Evolutionary conservation across 805 yeast genomes (phyloP).

Genomic region (Yarrowia sp.): DNA sequence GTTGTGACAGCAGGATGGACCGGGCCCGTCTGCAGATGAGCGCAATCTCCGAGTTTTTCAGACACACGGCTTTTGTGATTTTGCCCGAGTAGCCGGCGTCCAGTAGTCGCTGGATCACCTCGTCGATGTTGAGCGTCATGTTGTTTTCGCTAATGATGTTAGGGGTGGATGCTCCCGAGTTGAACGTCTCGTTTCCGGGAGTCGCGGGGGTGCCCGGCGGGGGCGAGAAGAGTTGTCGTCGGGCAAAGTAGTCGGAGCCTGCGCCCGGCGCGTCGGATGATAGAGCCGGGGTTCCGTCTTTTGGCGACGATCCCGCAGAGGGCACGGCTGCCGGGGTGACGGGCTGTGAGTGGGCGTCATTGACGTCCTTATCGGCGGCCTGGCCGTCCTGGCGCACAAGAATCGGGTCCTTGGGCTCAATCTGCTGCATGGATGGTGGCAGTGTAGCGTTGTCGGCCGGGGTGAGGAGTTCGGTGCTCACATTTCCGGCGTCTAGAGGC

Average conservation of each 20-base stretch:
- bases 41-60: constrained; percentile 86
- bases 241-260: constrained; percentile 30
- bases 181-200: constrained; percentile 3
- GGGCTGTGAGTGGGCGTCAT: constrained; percentile 4
- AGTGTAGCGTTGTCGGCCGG: constrained; percentile 36
- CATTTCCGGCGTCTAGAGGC: not conserved
- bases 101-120: constrained; percentile 80
- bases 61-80: constrained; percentile 81
- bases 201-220: constrained; percentile 23
- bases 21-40: constrained; percentile 82
- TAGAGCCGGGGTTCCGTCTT: not conserved
- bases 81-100: constrained; percentile 97
- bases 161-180: constrained; percentile 2
- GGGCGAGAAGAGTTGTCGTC: constrained; percentile 21
- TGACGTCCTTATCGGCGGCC: not conserved
- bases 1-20: constrained; percentile 86
- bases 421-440: constrained; percentile 68
- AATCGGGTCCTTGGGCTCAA: constrained; percentile 73
- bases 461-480: not conserved
- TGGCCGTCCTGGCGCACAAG: constrained; percentile 45
- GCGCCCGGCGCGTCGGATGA: not conserved
- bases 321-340: constrained; percentile 7
- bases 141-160: constrained; percentile 27
- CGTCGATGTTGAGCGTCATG: constrained; percentile 63
- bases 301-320: not conserved